Conservation (phyloP, 768 basidiomycete species). For the Agaricus bisporus region DNA sequence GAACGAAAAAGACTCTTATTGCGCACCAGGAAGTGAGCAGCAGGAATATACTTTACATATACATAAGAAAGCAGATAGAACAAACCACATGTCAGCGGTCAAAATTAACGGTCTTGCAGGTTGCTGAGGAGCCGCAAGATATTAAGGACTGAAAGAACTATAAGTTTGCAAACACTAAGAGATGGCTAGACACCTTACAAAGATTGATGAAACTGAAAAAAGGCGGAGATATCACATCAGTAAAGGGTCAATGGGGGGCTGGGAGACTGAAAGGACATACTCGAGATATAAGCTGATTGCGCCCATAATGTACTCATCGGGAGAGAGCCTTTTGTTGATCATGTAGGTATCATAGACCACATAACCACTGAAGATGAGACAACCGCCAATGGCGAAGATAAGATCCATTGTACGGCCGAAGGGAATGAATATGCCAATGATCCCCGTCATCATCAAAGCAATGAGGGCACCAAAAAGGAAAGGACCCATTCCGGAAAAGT, state of each 20-base stretch:
- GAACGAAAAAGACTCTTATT: background rate
- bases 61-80: background rate
- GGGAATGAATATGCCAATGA: constrained; percentile 84
- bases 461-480: constrained; percentile 84
- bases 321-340: constrained; percentile 83
- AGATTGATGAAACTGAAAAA: constrained; percentile 73
- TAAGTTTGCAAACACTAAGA: constrained; percentile 4
- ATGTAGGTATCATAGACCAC: constrained; percentile 87
- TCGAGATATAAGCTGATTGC: constrained; percentile 93
- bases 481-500: constrained; percentile 89
- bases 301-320: constrained; percentile 92
- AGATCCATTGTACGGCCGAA: constrained; percentile 80
- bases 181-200: constrained; percentile 45
- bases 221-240: background rate
- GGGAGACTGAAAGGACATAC: constrained; percentile 34
- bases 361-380: constrained; percentile 84
- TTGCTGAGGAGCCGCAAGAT: constrained; percentile 79
- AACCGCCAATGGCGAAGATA: constrained; percentile 70
- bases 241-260: constrained; percentile 13
- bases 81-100: background rate
- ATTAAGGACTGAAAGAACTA: constrained; percentile 53
- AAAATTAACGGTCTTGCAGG: constrained; percentile 38
- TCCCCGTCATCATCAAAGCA: constrained; percentile 72
- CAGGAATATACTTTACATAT: constrained; percentile 4
- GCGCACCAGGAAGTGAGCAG: background rate